Percentiles rank a stretch among this genome's conserved stretches.
These are phyloP conservation scores for Eucalyptus urophylla DNA, from an alignment of 345 rosid genomes.

Conservation along the genomic window DNA sequence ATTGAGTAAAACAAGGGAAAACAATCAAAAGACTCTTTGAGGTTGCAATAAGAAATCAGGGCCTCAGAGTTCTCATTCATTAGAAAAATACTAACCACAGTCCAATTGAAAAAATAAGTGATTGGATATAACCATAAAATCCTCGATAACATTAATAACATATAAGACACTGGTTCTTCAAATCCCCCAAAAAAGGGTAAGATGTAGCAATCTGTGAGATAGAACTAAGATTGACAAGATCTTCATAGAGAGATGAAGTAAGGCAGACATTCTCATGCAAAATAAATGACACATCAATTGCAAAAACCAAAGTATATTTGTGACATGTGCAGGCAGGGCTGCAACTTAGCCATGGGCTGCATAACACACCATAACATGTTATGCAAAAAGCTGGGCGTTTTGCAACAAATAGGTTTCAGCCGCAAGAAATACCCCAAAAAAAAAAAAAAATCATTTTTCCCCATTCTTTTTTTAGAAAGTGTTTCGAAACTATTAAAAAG, in stretches of 20 bases:
- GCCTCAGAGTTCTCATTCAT: neutral
- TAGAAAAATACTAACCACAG: neutral
- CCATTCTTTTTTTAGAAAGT: neutral
- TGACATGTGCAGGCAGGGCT: neutral
- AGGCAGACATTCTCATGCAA: neutral
- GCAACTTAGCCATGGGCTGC: neutral
- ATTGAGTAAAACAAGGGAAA: neutral
- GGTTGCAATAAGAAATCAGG: neutral
- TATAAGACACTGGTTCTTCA: neutral
- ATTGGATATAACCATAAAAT: neutral
- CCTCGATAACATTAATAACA: neutral
- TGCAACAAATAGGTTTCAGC: neutral
- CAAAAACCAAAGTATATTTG: neutral
- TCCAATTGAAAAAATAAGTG: neutral
- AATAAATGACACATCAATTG: neutral
- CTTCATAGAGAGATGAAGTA: neutral
- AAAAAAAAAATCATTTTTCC: neutral
- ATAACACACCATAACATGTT: neutral
- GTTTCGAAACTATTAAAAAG: neutral
- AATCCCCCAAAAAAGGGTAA: neutral
- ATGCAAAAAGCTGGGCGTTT: neutral
- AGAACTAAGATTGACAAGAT: neutral
- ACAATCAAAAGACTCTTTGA: neutral
- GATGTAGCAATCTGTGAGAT: neutral
- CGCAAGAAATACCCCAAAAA: neutral